Evolutionary conservation across 495 filamentous ascomycete genomes (phyloP), one percentile per base, ranked within the genome.

Genomic region (Hypoxylon rickii): DNA sequence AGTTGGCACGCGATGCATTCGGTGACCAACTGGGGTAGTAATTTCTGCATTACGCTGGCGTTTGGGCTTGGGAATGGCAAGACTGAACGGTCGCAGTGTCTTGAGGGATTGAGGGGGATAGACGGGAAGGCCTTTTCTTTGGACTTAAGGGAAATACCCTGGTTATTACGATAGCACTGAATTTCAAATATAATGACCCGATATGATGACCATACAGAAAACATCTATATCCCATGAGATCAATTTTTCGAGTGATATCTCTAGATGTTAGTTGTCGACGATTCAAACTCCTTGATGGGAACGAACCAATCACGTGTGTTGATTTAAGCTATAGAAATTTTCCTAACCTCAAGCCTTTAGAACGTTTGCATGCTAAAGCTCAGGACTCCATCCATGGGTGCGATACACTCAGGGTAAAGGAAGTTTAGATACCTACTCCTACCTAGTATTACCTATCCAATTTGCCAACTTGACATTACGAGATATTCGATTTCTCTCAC

Each of bases 41-140:
- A 36, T 17, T n/a, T 52, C 55, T 69, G 66, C 55, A 66, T 69
- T 64, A 32, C 60, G 49, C 55, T 39, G 66, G 66, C 66, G 66
- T 62, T 69, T 53, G 20, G 65, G 38, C 45, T 55, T 55, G 56
- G 57, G 54, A 48, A 62, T 65, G 57, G 62, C 51, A 45, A 65
- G 62, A 65, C 31, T 56, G 51, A 33, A 47, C 58, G 60, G 44
- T 44, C 33, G 34, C n/a, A 42, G 15, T 54, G 39, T 41, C 54
- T 51, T 43, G 19, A 34, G 16, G n/a, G n/a, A n/a, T 16, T 10
- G 32, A 19, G 38, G 38, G 13, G 20, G 7, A 17, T 59, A 44
- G 41, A 58, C 44, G n/a, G n/a, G 36, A 18, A 22, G 40, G 51
- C 50, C n/a, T 41, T 57, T 46, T 26, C 33, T n/a, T n/a, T 36